Percentiles rank a stretch among this genome's conserved stretches.
Conservation (phyloP, 1,284 basidiomycete species). For the Phylloboletellus chloephorus region DNA sequence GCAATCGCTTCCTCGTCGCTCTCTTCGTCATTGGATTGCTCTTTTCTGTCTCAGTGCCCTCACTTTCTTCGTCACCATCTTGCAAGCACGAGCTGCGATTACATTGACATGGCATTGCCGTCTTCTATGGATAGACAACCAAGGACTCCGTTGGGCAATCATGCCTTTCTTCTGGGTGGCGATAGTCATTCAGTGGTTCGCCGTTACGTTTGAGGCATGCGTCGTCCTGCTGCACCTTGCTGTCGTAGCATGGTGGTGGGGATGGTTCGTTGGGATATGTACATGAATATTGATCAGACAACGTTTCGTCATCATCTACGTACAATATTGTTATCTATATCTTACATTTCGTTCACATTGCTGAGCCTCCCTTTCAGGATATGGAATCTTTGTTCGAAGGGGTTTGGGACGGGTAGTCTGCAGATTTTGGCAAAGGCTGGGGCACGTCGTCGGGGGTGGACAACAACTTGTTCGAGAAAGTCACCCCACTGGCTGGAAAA, state of each 20-base stretch:
- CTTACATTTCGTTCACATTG: background rate
- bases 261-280: conserved; percentile 56
- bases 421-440: conserved; percentile 6
- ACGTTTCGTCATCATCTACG: conserved; percentile 8
- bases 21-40: conserved; percentile 60
- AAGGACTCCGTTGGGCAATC: conserved; percentile 53
- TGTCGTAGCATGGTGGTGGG: conserved; percentile 63
- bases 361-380: background rate
- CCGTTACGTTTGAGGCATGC: conserved; percentile 49
- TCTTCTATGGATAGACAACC: conserved; percentile 50
- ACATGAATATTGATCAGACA: conserved; percentile 25
- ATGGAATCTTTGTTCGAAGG: background rate
- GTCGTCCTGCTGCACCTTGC: conserved; percentile 52
- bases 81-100: conserved; percentile 52
- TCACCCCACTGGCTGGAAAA: conserved; percentile 4
- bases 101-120: conserved; percentile 46
- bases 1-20: conserved; percentile 51
- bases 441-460: background rate
- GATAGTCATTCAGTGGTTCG: conserved; percentile 58
- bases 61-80: conserved; percentile 41
- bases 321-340: conserved; percentile 14
- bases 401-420: background rate
- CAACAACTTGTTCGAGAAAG: background rate
- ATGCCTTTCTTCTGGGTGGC: conserved; percentile 56
- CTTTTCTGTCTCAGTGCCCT: conserved; percentile 47